These are phyloP conservation scores for Plasmodium sp. DNA, from an alignment of 169 alveolate species.

Conservation along the genomic window DNA sequence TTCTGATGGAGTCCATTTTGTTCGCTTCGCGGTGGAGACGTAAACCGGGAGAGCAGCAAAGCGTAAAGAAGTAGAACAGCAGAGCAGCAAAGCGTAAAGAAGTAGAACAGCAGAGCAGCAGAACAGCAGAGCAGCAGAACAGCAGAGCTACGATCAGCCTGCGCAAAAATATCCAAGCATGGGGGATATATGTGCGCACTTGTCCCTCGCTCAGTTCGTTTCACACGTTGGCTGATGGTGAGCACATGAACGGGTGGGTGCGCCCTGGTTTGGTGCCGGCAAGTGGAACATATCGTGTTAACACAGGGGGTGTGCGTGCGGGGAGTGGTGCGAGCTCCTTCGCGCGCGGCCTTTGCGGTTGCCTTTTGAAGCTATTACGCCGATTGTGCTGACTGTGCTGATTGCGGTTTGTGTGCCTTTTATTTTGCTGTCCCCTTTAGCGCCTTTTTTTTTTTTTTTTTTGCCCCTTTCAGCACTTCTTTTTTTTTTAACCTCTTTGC, in stretches of 20 bases:
- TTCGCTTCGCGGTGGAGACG: background rate
- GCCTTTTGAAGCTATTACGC: background rate
- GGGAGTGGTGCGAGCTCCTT: background rate
- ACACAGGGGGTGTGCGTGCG: background rate
- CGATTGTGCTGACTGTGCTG: background rate
- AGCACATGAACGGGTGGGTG: background rate
- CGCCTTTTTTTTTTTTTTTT: background rate
- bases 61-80: background rate
- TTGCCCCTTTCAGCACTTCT: background rate
- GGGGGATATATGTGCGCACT: background rate
- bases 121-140: no score
- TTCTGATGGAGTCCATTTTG: slow-evolving; percentile 18
- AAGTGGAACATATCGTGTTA: background rate
- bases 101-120: background rate
- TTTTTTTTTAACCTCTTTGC: background rate
- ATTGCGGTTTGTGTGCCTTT: background rate
- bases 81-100: background rate
- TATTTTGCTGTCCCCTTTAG: background rate
- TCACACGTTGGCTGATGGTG: background rate
- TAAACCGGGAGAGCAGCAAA: background rate
- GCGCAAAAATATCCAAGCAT: background rate
- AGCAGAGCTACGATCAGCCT: background rate
- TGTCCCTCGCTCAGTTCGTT: background rate
- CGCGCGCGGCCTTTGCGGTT: background rate
- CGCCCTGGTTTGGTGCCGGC: background rate